These are phyloP conservation scores for Penicillium tannophilum DNA, from an alignment of 495 filamentous ascomycete species.

Conservation along the genomic window DNA sequence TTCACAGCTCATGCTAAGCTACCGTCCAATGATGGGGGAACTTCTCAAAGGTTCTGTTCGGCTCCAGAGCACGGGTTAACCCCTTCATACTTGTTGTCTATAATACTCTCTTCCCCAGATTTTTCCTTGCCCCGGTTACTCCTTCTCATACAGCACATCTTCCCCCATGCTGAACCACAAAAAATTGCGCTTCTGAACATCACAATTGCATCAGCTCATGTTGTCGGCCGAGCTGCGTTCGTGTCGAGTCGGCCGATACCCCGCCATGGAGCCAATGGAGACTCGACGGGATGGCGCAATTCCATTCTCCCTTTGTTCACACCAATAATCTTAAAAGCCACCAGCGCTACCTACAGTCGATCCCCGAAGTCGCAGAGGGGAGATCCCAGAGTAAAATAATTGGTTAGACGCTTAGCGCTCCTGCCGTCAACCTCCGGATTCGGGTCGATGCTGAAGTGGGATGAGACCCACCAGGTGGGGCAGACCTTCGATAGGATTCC, in stretches of 20 bases:
- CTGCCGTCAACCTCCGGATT: not conserved
- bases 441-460: not conserved
- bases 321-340: not conserved
- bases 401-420: not conserved
- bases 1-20: not conserved
- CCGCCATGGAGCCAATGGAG: constrained; percentile 35
- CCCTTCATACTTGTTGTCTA: not conserved
- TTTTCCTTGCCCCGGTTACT: not conserved
- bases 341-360: not conserved
- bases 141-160: not conserved
- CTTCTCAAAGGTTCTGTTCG: not conserved
- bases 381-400: not conserved
- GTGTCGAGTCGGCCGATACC: constrained; percentile 30
- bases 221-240: constrained; percentile 34
- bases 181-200: not conserved
- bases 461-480: constrained; percentile 10
- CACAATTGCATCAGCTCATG: constrained; percentile 1
- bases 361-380: not conserved
- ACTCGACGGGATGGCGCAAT: constrained; percentile 34
- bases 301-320: constrained; percentile 2
- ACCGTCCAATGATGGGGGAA: not conserved
- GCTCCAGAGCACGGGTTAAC: not conserved
- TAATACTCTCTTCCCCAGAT: not conserved
- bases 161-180: not conserved
- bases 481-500: constrained; percentile 2